Evolutionary conservation across 75 land plant species (phyloP).

Genomic region (Isoetes taiwanensis): DNA sequence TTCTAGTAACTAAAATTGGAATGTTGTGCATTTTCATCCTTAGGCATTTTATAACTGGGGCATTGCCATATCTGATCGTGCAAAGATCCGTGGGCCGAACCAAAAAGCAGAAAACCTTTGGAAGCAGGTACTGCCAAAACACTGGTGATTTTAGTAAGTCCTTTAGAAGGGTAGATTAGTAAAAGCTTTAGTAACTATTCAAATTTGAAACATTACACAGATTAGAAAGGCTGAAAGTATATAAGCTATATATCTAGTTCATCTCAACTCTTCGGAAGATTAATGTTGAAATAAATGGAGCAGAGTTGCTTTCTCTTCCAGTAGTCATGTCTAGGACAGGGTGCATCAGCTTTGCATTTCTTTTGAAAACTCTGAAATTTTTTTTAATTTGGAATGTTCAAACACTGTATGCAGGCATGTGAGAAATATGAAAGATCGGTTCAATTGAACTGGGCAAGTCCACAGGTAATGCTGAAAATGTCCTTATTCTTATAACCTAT

Average conservation of each 20-base stretch:
- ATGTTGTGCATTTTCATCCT: not conserved
- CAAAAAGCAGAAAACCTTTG: constrained; percentile 95
- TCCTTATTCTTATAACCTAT: not conserved
- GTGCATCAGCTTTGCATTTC: too few relatives aligned
- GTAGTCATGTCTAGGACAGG: too few relatives aligned
- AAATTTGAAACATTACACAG: too few relatives aligned
- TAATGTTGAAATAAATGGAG: too few relatives aligned
- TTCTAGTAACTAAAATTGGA: not conserved
- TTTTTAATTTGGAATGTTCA: not conserved
- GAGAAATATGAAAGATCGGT: constrained; percentile 91
- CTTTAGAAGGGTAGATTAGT: too few relatives aligned
- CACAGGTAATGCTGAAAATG: constrained; percentile 46
- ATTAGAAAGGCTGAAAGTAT: too few relatives aligned
- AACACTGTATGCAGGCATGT: constrained; percentile 87
- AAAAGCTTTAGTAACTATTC: too few relatives aligned
- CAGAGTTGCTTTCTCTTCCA: too few relatives aligned
- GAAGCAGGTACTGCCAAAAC: constrained; percentile 97
- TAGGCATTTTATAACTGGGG: constrained; percentile 99
- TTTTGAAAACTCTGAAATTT: not conserved
- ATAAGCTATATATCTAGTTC: too few relatives aligned
- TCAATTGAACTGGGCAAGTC: constrained; percentile 95
- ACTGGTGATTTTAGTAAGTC: too few relatives aligned
- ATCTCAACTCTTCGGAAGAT: too few relatives aligned
- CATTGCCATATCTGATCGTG: constrained; percentile 94
- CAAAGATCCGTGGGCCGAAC: constrained; percentile 91